These are phyloP conservation scores for Zoysia japonica DNA, from an alignment of 176 grass and related monocot genomes.

Conservation along the genomic window DNA sequence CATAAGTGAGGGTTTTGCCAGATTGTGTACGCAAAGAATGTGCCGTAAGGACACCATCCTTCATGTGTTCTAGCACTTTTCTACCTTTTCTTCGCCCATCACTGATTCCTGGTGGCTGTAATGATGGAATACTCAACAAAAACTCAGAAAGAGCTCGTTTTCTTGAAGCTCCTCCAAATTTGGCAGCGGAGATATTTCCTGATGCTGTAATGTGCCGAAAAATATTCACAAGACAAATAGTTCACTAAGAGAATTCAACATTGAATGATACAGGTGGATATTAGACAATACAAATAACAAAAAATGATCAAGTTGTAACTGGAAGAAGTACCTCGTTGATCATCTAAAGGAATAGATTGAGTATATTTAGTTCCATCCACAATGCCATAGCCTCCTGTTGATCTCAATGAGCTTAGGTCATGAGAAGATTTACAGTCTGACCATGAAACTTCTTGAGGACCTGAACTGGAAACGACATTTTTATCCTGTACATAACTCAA, in stretches of 20 bases:
- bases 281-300: slow-evolving; percentile 34
- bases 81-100: slow-evolving; percentile 50
- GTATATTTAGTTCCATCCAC: slow-evolving; percentile 31
- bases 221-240: slow-evolving; percentile 9
- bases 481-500: slow-evolving; percentile 38
- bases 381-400: slow-evolving; percentile 33
- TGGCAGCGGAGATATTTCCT: slow-evolving; percentile 36
- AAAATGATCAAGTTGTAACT: background rate
- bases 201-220: slow-evolving; percentile 45
- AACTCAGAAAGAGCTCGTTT: slow-evolving; percentile 67
- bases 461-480: slow-evolving; percentile 43
- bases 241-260: background rate
- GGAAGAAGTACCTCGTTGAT: slow-evolving; percentile 20
- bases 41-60: slow-evolving; percentile 27
- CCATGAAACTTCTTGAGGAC: slow-evolving; percentile 44
- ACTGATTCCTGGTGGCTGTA: slow-evolving; percentile 44
- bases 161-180: slow-evolving; percentile 46
- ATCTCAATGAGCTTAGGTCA: slow-evolving; percentile 49
- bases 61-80: slow-evolving; percentile 48
- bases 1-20: slow-evolving; percentile 51
- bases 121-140: slow-evolving; percentile 55
- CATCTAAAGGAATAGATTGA: slow-evolving; percentile 38
- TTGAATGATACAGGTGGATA: slow-evolving; percentile 40
- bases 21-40: slow-evolving; percentile 38
- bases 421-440: slow-evolving; percentile 46